Percentiles rank a stretch among this genome's conserved stretches.
Conservation (phyloP, 768 basidiomycete species). For the Boletus rubescentipes region DNA sequence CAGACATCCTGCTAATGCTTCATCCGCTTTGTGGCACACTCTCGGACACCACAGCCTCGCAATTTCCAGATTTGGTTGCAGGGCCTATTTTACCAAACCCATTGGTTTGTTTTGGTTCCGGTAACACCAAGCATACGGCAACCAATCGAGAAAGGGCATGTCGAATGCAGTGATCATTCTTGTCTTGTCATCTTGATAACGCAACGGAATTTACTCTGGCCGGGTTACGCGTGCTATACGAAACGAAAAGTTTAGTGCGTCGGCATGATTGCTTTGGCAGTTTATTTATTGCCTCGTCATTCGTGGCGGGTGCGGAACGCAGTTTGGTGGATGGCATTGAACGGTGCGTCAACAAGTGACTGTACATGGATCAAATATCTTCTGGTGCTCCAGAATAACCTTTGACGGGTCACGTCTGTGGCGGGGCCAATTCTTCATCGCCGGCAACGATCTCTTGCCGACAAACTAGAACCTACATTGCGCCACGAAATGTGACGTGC, state of each 20-base stretch:
- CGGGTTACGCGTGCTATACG: not conserved
- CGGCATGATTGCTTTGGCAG: not conserved
- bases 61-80: slow-evolving; percentile 4
- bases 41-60: slow-evolving; percentile 31
- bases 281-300: not conserved
- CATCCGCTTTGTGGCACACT: slow-evolving; percentile 31
- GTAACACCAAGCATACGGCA: slow-evolving; percentile 1
- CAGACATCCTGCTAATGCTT: slow-evolving; percentile 21
- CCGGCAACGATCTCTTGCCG: not conserved
- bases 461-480: not conserved
- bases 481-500: not conserved
- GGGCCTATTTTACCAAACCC: slow-evolving; percentile 1
- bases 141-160: slow-evolving; percentile 2
- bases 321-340: not conserved
- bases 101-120: not conserved
- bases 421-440: not conserved
- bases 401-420: not conserved
- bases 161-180: not conserved
- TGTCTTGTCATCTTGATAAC: slow-evolving; percentile 7
- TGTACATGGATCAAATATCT: not conserved
- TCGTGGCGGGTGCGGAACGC: not conserved
- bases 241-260: not conserved
- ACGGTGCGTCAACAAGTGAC: not conserved
- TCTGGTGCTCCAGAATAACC: not conserved
- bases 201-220: slow-evolving; percentile 9